A percentile compares a stretch with the other conserved stretches of the same genome.
Evolutionary conservation across 805 yeast genomes (phyloP).

Genomic region (Pichia occidentalis): DNA sequence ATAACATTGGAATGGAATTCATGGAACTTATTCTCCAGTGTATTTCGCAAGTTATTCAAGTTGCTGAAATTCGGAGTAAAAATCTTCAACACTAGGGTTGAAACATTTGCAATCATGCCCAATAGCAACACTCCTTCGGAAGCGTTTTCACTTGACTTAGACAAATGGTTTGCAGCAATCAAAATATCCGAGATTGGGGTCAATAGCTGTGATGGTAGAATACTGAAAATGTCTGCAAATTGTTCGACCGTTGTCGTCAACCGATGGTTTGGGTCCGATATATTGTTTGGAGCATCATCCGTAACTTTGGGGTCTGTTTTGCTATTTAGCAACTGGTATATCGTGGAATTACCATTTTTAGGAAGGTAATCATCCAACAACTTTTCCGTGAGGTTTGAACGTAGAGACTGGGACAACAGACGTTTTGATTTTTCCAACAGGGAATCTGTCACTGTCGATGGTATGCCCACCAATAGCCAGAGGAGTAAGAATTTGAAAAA

Average conservation of each 20-base stretch:
- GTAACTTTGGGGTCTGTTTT: slow-evolving; percentile 12
- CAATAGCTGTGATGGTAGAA: slow-evolving; percentile 74
- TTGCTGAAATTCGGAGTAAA: slow-evolving; percentile 89
- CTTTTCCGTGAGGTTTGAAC: slow-evolving; percentile 57
- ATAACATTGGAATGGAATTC: slow-evolving; percentile 77
- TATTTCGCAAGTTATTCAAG: slow-evolving; percentile 66
- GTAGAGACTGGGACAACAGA: slow-evolving; percentile 49
- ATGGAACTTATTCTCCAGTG: slow-evolving; percentile 79
- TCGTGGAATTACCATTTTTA: slow-evolving; percentile 58
- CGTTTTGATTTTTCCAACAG: slow-evolving; percentile 55
- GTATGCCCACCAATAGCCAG: slow-evolving; percentile 84
- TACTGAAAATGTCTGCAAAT: slow-evolving; percentile 62
- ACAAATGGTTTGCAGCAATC: slow-evolving; percentile 72
- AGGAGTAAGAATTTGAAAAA: slow-evolving; percentile 57
- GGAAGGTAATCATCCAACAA: slow-evolving; percentile 70
- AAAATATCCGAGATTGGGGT: slow-evolving; percentile 77
- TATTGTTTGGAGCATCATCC: slow-evolving; percentile 18
- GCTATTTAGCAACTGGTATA: slow-evolving; percentile 60
- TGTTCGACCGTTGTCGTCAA: slow-evolving; percentile 75
- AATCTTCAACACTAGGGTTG: slow-evolving; percentile 64
- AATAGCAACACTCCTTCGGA: slow-evolving; percentile 75
- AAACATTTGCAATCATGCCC: slow-evolving; percentile 73
- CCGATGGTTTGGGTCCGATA: slow-evolving; percentile 76
- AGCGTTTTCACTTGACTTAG: slow-evolving; percentile 57
- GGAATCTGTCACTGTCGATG: slow-evolving; percentile 77